Conservation (phyloP, 2,329 filamentous ascomycete genomes). For the Pseudogymnoascus verrucosus region DNA sequence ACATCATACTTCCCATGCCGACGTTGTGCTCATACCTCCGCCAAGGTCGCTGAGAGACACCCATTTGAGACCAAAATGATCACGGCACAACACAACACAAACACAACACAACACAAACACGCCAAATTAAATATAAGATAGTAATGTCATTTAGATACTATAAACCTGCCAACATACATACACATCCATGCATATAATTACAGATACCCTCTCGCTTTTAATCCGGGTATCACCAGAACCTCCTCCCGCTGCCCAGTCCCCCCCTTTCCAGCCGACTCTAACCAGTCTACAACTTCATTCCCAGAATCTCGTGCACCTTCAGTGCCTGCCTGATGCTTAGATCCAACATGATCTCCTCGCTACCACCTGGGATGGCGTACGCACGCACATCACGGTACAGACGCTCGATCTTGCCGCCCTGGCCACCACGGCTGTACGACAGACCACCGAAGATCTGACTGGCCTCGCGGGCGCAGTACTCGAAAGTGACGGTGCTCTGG, state of each 20-base stretch:
- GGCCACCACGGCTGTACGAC: conserved; percentile 84
- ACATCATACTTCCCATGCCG: neutral
- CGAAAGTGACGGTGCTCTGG: conserved; percentile 87
- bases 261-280: neutral
- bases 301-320: conserved; percentile 80
- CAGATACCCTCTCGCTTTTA: conserved; percentile 4
- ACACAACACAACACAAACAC: neutral
- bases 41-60: neutral
- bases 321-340: conserved; percentile 86
- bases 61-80: neutral
- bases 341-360: conserved; percentile 98
- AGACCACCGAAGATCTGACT: conserved; percentile 96
- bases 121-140: neutral
- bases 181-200: conserved; percentile 5
- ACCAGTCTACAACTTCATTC: conserved; percentile 74
- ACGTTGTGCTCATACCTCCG: neutral
- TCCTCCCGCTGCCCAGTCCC: neutral
- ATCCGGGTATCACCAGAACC: conserved; percentile 1
- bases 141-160: conserved; percentile 4
- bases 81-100: neutral
- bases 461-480: conserved; percentile 95
- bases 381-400: conserved; percentile 92
- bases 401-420: conserved; percentile 91
- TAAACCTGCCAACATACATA: neutral
- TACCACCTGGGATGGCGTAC: conserved; percentile 92